Evolutionary conservation across 768 basidiomycete genomes (phyloP).

Genomic region (Tulasnella sp.): DNA sequence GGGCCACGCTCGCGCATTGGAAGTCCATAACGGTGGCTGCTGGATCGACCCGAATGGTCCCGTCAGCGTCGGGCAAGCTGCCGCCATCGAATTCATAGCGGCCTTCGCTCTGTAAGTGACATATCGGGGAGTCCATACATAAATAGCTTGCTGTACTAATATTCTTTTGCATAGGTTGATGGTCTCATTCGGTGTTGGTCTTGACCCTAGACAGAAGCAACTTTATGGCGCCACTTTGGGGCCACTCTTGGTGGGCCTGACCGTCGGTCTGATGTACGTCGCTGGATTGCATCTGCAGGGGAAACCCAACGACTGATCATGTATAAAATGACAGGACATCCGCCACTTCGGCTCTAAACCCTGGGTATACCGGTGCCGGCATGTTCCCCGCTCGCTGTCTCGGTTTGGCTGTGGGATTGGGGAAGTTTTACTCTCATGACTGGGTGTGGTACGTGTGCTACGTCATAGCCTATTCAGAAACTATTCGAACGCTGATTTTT

Average conservation of each 20-base stretch:
- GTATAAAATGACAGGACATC: not conserved
- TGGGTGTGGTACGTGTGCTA: slow-evolving; percentile 6
- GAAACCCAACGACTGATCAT: not conserved
- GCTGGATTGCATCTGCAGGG: no score
- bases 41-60: slow-evolving; percentile 12
- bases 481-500: not conserved
- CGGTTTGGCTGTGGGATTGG: not conserved
- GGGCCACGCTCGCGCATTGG: not conserved
- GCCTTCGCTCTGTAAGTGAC: not conserved
- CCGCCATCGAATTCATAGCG: slow-evolving; percentile 8
- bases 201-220: slow-evolving; percentile 13
- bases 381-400: slow-evolving; percentile 5
- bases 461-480: not conserved
- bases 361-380: slow-evolving; percentile 5
- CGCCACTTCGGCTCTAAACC: not conserved
- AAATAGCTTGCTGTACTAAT: not conserved
- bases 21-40: slow-evolving; percentile 13
- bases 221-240: slow-evolving; percentile 6
- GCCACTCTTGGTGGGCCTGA: not conserved
- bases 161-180: not conserved
- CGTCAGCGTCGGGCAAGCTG: slow-evolving; percentile 4
- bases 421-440: slow-evolving; percentile 1
- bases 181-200: slow-evolving; percentile 3
- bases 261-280: slow-evolving; percentile 5
- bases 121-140: not conserved